Percentiles rank a stretch among this genome's conserved stretches.
phyloP scores from a whole-genome alignment of 768 basidiomycete genomes.

The Piloderma croceum region DNA sequence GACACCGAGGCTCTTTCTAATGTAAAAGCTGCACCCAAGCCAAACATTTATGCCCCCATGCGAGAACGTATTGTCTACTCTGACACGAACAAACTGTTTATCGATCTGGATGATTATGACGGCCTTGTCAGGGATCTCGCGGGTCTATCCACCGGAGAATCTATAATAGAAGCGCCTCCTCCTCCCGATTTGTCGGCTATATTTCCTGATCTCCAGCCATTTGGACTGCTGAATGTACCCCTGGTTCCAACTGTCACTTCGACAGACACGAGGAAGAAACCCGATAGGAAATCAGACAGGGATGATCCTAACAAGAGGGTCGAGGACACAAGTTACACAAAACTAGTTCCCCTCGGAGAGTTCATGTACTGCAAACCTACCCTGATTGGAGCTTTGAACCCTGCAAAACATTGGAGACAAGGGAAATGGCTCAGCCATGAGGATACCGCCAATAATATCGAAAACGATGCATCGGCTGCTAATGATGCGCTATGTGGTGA shows the following conservation, averaged over 20 bases:
- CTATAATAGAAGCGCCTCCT: constrained; percentile 20
- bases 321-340: constrained; percentile 76
- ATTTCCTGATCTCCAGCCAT: constrained; percentile 78
- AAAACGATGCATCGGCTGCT: constrained; percentile 34
- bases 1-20: constrained; percentile 26
- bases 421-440: constrained; percentile 63
- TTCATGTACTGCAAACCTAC: constrained; percentile 83
- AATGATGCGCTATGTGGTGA: constrained; percentile 52
- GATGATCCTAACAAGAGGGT: constrained; percentile 70
- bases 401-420: constrained; percentile 66
- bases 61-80: constrained; percentile 51
- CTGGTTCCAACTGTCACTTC: constrained; percentile 28
- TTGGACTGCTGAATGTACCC: constrained; percentile 46
- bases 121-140: constrained; percentile 46
- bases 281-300: constrained; percentile 50
- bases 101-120: constrained; percentile 46
- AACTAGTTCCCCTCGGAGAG: constrained; percentile 65
- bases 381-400: constrained; percentile 78
- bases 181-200: constrained; percentile 56
- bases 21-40: constrained; percentile 27
- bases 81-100: constrained; percentile 42
- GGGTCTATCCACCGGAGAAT: constrained; percentile 29
- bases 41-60: constrained; percentile 47
- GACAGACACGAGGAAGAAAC: constrained; percentile 42
- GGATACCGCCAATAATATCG: constrained; percentile 40